Base-by-base conservation (phyloP, 2,329 filamentous ascomycete genomes). In the Fusarium domesticum region DNA sequence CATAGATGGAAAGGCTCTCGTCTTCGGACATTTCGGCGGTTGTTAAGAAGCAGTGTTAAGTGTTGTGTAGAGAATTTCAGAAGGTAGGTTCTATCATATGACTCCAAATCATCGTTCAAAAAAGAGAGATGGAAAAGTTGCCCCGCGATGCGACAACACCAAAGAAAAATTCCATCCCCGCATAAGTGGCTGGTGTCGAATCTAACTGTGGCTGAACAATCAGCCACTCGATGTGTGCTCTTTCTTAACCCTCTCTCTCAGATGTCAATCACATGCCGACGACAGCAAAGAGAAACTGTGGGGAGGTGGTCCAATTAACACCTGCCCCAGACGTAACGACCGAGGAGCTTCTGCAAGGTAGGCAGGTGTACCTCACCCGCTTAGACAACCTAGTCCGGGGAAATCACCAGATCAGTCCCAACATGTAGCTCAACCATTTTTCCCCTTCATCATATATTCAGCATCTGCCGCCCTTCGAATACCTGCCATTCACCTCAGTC, bases 1-100 rank as follows among this genome's bases (percentile, higher is more conserved):
- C 92, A 75, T 96, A 97, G 66, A 96, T 88, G 57, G 85, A 83
- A 45, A 85, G 69, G 25, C 73, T 72, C 41, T 80, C 76, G 53
- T 85, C 79, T 64, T 84, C 82, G 28, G 81, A 75, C 81, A 84
- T 84, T 44, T 56, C 71, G 43, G 35, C 19, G 18, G 20, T 23
- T 35, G 11, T 37, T 40, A 37, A 8, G 14, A 23, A n/a, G n/a
- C n/a, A n/a, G n/a, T n/a, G 16, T 35, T 10, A 6, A 23, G 18
- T 15, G 18, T 23, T 28, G 33, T 17, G n/a, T 36, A n/a, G 36
- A 33, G 28, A 31, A 25, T 12, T 35, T 45, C 19, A 16, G 16
- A 33, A 16, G 25, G 32, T 18, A 18, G 37, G 45, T 39, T 31
- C 16, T 39, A 28, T 35, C n/a, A 41, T 10, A 47, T 35, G 8